Conservation (phyloP, 2,329 filamentous ascomycete genomes). For the Talaromyces verruculosus region DNA sequence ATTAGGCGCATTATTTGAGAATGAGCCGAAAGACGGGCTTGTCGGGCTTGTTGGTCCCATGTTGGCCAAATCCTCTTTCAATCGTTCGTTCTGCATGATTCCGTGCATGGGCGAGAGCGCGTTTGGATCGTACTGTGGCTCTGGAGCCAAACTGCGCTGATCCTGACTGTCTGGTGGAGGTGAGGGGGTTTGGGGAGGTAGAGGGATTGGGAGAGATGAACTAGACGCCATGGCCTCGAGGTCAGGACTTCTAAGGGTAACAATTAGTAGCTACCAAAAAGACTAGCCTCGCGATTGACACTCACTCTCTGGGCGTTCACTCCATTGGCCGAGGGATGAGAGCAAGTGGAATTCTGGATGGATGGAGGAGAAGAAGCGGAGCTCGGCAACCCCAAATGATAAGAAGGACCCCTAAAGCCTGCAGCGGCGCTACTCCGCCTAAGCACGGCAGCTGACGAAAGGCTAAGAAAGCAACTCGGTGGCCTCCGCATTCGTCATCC, state of each 20-base stretch:
- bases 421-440: slow-evolving; percentile 1
- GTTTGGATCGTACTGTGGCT: slow-evolving; percentile 44
- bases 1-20: slow-evolving; percentile 31
- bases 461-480: neutral
- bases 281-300: neutral
- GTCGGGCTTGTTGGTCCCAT: slow-evolving; percentile 29
- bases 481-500: slow-evolving; percentile 10
- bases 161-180: slow-evolving; percentile 56
- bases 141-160: slow-evolving; percentile 25
- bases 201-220: slow-evolving; percentile 53
- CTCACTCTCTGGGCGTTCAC: neutral
- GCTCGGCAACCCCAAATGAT: slow-evolving; percentile 10
- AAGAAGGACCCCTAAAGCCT: neutral
- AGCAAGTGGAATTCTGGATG: neutral
- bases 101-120: slow-evolving; percentile 49
- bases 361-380: slow-evolving; percentile 12
- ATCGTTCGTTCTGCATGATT: slow-evolving; percentile 27
- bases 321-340: slow-evolving; percentile 2
- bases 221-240: slow-evolving; percentile 55
- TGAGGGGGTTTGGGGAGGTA: slow-evolving; percentile 64
- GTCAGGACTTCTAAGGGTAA: neutral
- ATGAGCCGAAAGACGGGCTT: slow-evolving; percentile 38
- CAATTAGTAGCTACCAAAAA: neutral
- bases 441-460: neutral
- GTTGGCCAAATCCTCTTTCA: slow-evolving; percentile 3